Conservation (phyloP, 2,329 filamentous ascomycete genomes). For the Pseudogymnoascus sp. region DNA sequence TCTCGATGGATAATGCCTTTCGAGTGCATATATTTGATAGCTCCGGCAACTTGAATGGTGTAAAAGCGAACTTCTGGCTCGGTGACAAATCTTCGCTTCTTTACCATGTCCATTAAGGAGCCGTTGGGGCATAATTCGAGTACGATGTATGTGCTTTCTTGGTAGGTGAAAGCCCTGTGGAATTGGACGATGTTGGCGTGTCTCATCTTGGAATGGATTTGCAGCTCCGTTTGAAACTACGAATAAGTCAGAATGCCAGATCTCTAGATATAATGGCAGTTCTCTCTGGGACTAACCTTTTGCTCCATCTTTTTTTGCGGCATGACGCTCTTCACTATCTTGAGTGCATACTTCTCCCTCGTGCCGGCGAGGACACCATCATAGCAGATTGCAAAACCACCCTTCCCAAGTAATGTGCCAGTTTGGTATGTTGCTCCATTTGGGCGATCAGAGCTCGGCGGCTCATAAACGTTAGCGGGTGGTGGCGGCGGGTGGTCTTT, state of each 20-base stretch:
- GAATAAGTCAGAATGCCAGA: conserved; percentile 11
- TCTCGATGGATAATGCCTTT: conserved; percentile 96
- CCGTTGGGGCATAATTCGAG: conserved; percentile 93
- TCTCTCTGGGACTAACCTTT: conserved; percentile 49
- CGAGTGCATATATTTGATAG: conserved; percentile 95
- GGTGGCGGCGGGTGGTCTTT: conserved; percentile 62
- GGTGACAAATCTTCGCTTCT: conserved; percentile 80
- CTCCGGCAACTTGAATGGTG: conserved; percentile 88
- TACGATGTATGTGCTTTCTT: conserved; percentile 85
- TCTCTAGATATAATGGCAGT: no score
- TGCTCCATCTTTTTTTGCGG: conserved; percentile 70
- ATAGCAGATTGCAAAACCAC: conserved; percentile 77
- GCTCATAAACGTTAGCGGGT: conserved; percentile 52
- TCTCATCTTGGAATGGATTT: conserved; percentile 96
- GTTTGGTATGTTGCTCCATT: conserved; percentile 68
- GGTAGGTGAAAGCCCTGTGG: conserved; percentile 84
- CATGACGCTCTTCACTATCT: conserved; percentile 80
- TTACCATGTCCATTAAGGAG: conserved; percentile 96
- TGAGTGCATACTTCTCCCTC: conserved; percentile 64
- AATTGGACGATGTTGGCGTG: conserved; percentile 96
- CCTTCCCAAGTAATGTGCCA: conserved; percentile 68
- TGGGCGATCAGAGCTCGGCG: conserved; percentile 60
- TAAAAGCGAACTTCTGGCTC: conserved; percentile 93
- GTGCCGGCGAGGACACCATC: conserved; percentile 60
- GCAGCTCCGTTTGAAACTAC: conserved; percentile 73